Evolutionary conservation across 148 eudicot genomes (phyloP).

Genomic region (Selenicereus undatus): DNA sequence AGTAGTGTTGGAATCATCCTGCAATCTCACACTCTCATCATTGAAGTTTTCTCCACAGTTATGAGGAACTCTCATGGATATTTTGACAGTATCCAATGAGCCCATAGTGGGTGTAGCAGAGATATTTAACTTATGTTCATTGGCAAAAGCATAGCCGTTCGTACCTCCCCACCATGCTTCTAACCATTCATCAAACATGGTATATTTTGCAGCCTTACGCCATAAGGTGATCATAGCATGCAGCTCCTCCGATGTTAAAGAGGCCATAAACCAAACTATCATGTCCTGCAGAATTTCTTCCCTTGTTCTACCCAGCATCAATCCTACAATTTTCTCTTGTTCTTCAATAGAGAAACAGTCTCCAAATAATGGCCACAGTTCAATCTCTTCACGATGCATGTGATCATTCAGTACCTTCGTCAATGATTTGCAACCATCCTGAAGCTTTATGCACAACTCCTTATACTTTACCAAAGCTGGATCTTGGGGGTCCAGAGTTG

Average conservation of each 20-base stretch:
- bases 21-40: slow-evolving; percentile 21
- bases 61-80: slow-evolving; percentile 25
- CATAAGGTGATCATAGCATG: slow-evolving; percentile 62
- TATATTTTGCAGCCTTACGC: slow-evolving; percentile 62
- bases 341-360: slow-evolving; percentile 67
- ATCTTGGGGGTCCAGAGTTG: slow-evolving; percentile 19
- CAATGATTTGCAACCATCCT: slow-evolving; percentile 59
- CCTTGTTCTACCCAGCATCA: slow-evolving; percentile 81
- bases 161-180: slow-evolving; percentile 90
- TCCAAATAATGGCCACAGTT: slow-evolving; percentile 77
- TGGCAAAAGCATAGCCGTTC: slow-evolving; percentile 25
- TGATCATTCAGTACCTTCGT: slow-evolving; percentile 62
- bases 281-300: slow-evolving; percentile 74
- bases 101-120: slow-evolving; percentile 34
- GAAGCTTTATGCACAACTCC: slow-evolving; percentile 60
- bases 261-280: slow-evolving; percentile 81
- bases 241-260: slow-evolving; percentile 63
- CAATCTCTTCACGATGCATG: slow-evolving; percentile 73
- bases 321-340: slow-evolving; percentile 76
- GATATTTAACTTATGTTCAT: slow-evolving; percentile 34
- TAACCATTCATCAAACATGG: slow-evolving; percentile 87
- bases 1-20: slow-evolving; percentile 22
- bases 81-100: slow-evolving; percentile 41
- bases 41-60: slow-evolving; percentile 14
- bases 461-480: slow-evolving; percentile 32